Evolutionary conservation across 169 alveolate genomes (phyloP), one percentile per base, ranked within the genome.

Genomic region (Perkinsus chesapeaki): DNA sequence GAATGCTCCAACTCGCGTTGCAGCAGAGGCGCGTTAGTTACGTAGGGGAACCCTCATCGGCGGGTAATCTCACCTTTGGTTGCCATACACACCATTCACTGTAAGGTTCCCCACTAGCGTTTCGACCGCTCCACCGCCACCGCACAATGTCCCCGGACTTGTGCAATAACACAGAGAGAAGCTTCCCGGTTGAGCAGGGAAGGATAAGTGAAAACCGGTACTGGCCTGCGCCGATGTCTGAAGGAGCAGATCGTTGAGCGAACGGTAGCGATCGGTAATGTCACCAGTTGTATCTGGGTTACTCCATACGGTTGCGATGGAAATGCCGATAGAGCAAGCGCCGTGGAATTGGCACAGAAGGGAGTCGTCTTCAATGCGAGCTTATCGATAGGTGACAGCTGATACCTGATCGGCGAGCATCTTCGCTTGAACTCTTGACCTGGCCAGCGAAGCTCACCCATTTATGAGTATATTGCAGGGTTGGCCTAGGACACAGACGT

Each of bases 201-300:
- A 27, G 31, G 82, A 16, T 16, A 60, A 34, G 3, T 1, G 37
- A 34, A 60, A 60, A 34, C 82, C 23, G 1, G 82, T 60, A 34
- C 82, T 60, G 82, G 82, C 82, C 82, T 60, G 82, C 37, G 82
- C 82, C 82, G 82, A 60, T 27, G 82, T 60, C 82, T 60, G 82
- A 27, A 60, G 27, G 12, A 34, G 23, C 12, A 16, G 36, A 0
- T 27, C 3, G 12, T 34, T 60, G 37, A 16, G 31, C 1, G 12
- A 7, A 60, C 82, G 12, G 31, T 16, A 60, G 36, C 12, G 31
- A 34, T 34, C 82, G 7, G 27, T 34, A n/a, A n/a, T n/a, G n/a
- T 60, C 82, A 60, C 82, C 82, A 60, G 31, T 60, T 60, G 82
- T 34, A 60, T 60, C 82, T 34, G 3, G 31, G 82, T 20, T 1